Evolutionary conservation across 1,284 basidiomycete genomes (phyloP).

Genomic region (Rhodotorula mucilaginosa): DNA sequence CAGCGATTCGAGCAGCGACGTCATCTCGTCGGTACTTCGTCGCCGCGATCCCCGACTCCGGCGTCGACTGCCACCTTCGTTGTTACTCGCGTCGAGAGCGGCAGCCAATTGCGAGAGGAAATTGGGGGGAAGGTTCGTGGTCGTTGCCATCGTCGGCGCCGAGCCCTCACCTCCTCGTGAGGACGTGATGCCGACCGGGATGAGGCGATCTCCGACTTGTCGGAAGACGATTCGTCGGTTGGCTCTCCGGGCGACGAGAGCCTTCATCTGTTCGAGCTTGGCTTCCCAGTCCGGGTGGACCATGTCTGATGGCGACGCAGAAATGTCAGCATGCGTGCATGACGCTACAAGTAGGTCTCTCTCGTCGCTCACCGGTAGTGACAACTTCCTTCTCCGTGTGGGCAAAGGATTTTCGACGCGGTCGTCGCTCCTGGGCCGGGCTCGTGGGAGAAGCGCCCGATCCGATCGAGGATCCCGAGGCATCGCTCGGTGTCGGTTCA

Average conservation of each 20-base stretch:
- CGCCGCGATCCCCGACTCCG: background rate
- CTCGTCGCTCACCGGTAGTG: conserved; percentile 63
- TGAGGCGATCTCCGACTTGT: conserved; percentile 92
- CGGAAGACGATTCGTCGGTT: conserved; percentile 97
- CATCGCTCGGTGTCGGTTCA: background rate
- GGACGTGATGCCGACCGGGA: conserved; percentile 87
- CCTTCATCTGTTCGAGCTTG: conserved; percentile 82
- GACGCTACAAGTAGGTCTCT: too few species aligned
- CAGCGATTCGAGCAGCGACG: conserved; percentile 31
- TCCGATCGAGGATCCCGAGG: conserved; percentile 10
- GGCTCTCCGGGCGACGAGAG: conserved; percentile 81
- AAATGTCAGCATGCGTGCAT: background rate
- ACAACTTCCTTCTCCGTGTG: conserved; percentile 68
- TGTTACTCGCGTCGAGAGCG: conserved; percentile 47
- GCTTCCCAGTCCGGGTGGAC: conserved; percentile 93
- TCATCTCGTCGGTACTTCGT: conserved; percentile 23
- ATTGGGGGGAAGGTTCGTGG: conserved; percentile 45
- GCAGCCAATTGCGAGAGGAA: conserved; percentile 60
- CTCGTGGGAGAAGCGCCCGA: background rate
- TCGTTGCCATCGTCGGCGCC: conserved; percentile 50
- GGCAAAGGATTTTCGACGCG: conserved; percentile 53
- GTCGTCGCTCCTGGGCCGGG: conserved; percentile 30
- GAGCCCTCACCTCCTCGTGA: conserved; percentile 59
- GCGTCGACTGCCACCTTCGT: conserved; percentile 23
- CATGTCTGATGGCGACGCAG: conserved; percentile 61